Percentiles rank a stretch among this genome's conserved stretches.
phyloP scores from a whole-genome alignment of 305 asterid species.

The Petunia hybrid region DNA sequence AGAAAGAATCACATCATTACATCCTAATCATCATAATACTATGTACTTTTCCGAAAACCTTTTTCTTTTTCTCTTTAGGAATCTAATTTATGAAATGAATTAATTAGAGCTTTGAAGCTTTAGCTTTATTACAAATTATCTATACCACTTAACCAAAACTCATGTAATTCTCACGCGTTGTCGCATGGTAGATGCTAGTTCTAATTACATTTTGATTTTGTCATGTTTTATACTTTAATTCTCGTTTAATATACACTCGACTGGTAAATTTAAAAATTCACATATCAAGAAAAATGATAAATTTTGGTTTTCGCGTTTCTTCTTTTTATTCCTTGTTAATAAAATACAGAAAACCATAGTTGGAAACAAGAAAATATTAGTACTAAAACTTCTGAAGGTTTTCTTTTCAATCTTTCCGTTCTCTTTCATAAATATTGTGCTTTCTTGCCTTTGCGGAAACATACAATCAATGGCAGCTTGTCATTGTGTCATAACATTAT shows the following conservation, averaged over 20 bases:
- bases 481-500: background rate
- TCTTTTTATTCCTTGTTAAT: background rate
- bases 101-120: background rate
- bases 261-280: no score
- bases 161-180: no score
- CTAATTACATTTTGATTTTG: no score
- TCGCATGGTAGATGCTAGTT: no score
- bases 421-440: background rate
- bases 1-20: conserved; percentile 18
- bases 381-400: background rate
- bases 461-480: background rate
- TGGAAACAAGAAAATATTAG: background rate
- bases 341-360: background rate
- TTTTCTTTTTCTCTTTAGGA: conserved; percentile 27
- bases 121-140: conserved; percentile 8
- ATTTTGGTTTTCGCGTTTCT: background rate
- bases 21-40: conserved; percentile 8
- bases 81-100: conserved; percentile 12
- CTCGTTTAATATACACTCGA: no score
- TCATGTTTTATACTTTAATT: no score
- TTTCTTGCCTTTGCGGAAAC: conserved; percentile 19
- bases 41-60: background rate
- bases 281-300: background rate
- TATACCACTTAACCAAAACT: background rate
- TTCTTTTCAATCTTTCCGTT: background rate